phyloP scores from a whole-genome alignment of 1,139 yeast species.

The Taphrina pruni region DNA sequence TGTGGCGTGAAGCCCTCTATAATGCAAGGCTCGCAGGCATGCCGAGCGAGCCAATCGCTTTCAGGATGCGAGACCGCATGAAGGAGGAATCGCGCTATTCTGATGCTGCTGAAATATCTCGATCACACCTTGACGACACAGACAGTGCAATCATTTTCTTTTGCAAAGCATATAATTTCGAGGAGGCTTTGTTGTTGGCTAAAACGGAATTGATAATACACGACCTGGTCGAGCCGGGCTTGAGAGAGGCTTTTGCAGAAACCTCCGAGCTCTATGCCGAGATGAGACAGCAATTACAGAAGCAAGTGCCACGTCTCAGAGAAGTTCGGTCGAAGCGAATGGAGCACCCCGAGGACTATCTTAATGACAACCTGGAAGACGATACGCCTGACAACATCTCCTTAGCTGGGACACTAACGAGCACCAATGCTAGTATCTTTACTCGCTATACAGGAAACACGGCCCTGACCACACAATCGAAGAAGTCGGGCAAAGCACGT shows the following conservation, averaged over 20 bases:
- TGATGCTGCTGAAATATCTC: constrained; percentile 83
- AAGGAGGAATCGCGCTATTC: constrained; percentile 73
- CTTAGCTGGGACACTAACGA: constrained; percentile 90
- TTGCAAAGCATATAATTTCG: constrained; percentile 77
- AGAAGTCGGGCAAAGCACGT: constrained; percentile 90
- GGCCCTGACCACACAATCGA: constrained; percentile 71
- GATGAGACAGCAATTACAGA: constrained; percentile 79
- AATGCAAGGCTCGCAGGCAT: constrained; percentile 57
- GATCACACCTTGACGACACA: constrained; percentile 64
- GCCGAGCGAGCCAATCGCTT: constrained; percentile 43
- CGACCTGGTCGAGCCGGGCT: constrained; percentile 72
- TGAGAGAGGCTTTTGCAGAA: constrained; percentile 85
- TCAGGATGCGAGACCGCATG: constrained; percentile 62
- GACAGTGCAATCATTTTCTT: constrained; percentile 68
- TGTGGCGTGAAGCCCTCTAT: constrained; percentile 84
- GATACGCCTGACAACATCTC: constrained; percentile 93
- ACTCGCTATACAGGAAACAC: constrained; percentile 96
- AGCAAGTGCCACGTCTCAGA: constrained; percentile 82
- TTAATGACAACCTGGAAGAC: constrained; percentile 53
- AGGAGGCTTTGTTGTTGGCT: constrained; percentile 75
- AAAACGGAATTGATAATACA: constrained; percentile 50
- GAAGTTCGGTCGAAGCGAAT: constrained; percentile 82
- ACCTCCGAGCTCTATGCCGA: constrained; percentile 90
- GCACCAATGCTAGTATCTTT: constrained; percentile 89
- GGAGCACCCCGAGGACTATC: constrained; percentile 83